These are phyloP conservation scores for Pezicula radicicola DNA, from an alignment of 2,329 filamentous ascomycete species.

Conservation along the genomic window DNA sequence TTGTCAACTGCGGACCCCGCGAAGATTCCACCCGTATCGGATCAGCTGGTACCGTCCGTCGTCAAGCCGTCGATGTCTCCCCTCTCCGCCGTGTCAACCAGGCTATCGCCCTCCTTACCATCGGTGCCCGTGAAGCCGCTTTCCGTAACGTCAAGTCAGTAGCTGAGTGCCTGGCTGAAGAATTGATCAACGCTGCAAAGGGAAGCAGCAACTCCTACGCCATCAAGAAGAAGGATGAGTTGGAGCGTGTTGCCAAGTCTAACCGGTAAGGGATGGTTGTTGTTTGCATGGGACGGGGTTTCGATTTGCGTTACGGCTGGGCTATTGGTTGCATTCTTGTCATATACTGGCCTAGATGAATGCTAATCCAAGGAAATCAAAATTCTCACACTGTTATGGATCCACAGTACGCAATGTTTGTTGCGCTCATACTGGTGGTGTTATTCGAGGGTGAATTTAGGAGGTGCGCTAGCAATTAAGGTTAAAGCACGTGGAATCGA, in stretches of 20 bases:
- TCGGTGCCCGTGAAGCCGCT: constrained; percentile 95
- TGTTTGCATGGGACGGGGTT: constrained; percentile 29
- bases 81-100: constrained; percentile 99
- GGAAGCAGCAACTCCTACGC: constrained; percentile 99
- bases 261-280: constrained; percentile 79
- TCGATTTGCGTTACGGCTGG: constrained; percentile 27
- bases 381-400: neutral
- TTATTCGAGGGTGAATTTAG: neutral
- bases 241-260: constrained; percentile 99
- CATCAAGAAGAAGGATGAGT: constrained; percentile 99
- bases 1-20: constrained; percentile 99
- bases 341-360: constrained; percentile 26
- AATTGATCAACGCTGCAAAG: constrained; percentile 99
- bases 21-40: constrained; percentile 99
- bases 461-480: neutral
- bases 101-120: constrained; percentile 98
- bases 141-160: constrained; percentile 99
- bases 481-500: neutral
- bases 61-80: constrained; percentile 99
- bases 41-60: constrained; percentile 98
- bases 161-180: constrained; percentile 98
- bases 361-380: constrained; percentile 15
- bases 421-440: neutral
- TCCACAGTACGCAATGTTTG: neutral
- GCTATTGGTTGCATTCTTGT: constrained; percentile 29